A percentile compares a stretch with the other conserved stretches of the same genome.
Conservation (phyloP, 2,329 filamentous ascomycete genomes). For the Sclerotinia spermophila region DNA sequence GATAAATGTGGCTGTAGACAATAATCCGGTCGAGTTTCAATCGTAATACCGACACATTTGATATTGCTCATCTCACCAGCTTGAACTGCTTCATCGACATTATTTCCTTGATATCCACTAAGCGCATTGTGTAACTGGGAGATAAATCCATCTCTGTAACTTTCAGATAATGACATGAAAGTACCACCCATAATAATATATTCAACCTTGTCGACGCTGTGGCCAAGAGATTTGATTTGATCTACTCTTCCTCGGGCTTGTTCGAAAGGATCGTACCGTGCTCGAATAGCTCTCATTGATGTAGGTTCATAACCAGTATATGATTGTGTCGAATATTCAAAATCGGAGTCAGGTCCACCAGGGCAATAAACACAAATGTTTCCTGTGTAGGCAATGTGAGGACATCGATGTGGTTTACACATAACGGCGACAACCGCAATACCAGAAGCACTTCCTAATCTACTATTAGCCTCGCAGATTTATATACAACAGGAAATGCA, state of each 20-base stretch:
- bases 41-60: conserved; percentile 98
- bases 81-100: conserved; percentile 92
- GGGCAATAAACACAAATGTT: conserved; percentile 99
- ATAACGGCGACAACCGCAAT: conserved; percentile 98
- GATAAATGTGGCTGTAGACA: conserved; percentile 93
- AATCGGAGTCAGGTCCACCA: conserved; percentile 94
- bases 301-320: conserved; percentile 99
- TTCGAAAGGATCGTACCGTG: conserved; percentile 95
- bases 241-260: conserved; percentile 94
- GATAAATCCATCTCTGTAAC: conserved; percentile 91
- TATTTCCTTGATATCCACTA: conserved; percentile 88
- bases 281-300: conserved; percentile 95
- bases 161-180: conserved; percentile 91
- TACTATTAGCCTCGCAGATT: conserved; percentile 19
- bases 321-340: conserved; percentile 98
- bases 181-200: conserved; percentile 99
- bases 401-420: conserved; percentile 98
- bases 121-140: conserved; percentile 94
- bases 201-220: conserved; percentile 98
- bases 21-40: conserved; percentile 95
- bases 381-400: conserved; percentile 96
- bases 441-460: conserved; percentile 81
- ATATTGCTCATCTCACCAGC: conserved; percentile 95
- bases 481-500: conserved; percentile 33
- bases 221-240: conserved; percentile 90